Conservation (phyloP, 169 alveolate genomes). For the Eimeria falciformis region DNA sequence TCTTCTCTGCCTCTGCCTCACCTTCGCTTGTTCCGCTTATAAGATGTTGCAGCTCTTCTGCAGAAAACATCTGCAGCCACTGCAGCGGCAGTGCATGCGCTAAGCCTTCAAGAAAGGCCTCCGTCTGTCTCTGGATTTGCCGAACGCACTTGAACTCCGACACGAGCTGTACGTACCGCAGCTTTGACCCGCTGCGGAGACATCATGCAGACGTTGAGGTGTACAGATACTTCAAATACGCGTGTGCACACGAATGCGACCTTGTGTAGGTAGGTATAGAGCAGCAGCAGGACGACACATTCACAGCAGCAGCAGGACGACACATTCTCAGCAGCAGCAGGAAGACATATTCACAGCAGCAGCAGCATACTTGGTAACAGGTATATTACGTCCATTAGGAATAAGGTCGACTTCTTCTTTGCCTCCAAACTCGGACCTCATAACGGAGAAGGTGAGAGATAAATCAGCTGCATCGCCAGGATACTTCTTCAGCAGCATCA, state of each 20-base stretch:
- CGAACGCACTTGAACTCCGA: conserved; percentile 93
- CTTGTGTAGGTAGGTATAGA: no score
- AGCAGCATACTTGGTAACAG: conserved; percentile 82
- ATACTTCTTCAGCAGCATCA: conserved; percentile 53
- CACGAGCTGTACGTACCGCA: conserved; percentile 89
- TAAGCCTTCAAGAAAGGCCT: conserved; percentile 94
- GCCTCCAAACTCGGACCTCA: conserved; percentile 48
- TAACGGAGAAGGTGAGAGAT: conserved; percentile 83
- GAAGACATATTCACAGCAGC: not conserved
- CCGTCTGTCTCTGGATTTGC: conserved; percentile 88
- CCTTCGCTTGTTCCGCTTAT: conserved; percentile 93
- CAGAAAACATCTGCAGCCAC: conserved; percentile 94
- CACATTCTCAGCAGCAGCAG: not conserved
- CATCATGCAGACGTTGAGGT: not conserved
- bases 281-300: not conserved
- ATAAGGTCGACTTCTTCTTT: conserved; percentile 81
- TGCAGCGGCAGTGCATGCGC: conserved; percentile 91
- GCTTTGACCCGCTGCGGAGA: conserved; percentile 84
- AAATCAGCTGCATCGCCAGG: conserved; percentile 81
- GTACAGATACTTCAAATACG: not conserved
- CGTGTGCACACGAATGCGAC: not conserved
- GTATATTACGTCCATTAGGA: conserved; percentile 84
- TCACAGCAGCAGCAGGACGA: not conserved
- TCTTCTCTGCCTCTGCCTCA: not conserved
- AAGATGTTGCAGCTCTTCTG: conserved; percentile 94